Conservation (phyloP, 441 rosid genomes). For the Populus hybrid region DNA sequence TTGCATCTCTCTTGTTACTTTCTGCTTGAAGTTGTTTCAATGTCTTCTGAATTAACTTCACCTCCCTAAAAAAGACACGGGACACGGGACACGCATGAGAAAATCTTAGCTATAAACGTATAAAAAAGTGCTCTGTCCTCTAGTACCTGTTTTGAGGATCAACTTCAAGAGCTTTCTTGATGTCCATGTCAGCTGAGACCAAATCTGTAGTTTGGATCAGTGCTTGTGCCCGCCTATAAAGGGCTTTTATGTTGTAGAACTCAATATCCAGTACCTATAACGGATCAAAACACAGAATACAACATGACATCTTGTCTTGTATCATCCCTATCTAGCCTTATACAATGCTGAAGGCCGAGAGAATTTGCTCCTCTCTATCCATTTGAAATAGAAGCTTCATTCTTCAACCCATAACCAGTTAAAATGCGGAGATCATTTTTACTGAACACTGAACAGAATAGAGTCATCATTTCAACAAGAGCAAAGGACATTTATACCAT, state of each 20-base stretch:
- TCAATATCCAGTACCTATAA: slow-evolving; percentile 53
- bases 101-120: neutral
- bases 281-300: slow-evolving; percentile 15
- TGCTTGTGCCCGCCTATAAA: slow-evolving; percentile 64
- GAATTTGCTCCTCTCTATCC: neutral
- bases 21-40: slow-evolving; percentile 49
- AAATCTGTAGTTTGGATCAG: slow-evolving; percentile 45
- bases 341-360: neutral
- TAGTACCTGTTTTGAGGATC: slow-evolving; percentile 54
- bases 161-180: slow-evolving; percentile 55
- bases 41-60: slow-evolving; percentile 40
- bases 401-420: neutral
- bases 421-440: neutral
- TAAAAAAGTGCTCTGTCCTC: neutral
- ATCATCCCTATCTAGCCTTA: neutral
- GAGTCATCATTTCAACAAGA: neutral
- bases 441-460: neutral
- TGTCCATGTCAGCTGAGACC: slow-evolving; percentile 48
- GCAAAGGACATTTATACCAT: neutral
- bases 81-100: neutral
- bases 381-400: neutral
- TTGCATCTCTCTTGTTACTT: slow-evolving; percentile 53
- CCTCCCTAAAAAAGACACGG: slow-evolving; percentile 36
- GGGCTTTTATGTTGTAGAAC: slow-evolving; percentile 51
- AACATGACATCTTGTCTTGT: neutral